Conservation (phyloP, 2,329 filamentous ascomycete genomes). For the Penicillium freii region DNA sequence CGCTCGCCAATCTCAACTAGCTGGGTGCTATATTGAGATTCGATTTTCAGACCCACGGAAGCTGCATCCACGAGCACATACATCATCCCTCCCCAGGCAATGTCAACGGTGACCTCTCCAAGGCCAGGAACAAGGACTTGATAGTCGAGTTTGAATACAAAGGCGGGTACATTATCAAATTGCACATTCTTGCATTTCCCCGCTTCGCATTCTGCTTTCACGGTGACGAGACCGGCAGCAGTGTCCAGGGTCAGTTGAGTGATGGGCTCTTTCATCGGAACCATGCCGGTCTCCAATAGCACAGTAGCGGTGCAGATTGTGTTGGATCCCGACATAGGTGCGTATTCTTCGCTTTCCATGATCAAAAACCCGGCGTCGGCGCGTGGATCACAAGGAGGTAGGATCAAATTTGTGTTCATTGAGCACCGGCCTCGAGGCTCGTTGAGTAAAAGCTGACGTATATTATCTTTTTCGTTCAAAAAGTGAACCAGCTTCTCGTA, state of each 20-base stretch:
- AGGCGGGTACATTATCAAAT: slow-evolving; percentile 49
- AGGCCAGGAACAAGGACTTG: slow-evolving; percentile 44
- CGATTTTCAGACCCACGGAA: slow-evolving; percentile 38
- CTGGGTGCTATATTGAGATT: slow-evolving; percentile 32
- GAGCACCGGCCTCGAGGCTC: slow-evolving; percentile 48
- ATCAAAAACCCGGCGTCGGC: slow-evolving; percentile 49
- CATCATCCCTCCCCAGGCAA: slow-evolving; percentile 51
- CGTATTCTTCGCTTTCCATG: slow-evolving; percentile 50
- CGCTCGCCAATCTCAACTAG: slow-evolving; percentile 45
- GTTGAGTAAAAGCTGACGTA: slow-evolving; percentile 47
- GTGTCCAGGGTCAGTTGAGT: slow-evolving; percentile 47
- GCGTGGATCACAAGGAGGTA: slow-evolving; percentile 45
- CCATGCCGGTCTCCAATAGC: slow-evolving; percentile 49
- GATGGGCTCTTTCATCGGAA: slow-evolving; percentile 47
- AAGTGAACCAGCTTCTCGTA: slow-evolving; percentile 50
- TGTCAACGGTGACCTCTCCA: slow-evolving; percentile 42
- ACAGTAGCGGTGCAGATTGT: slow-evolving; percentile 48
- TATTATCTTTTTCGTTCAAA: slow-evolving; percentile 39
- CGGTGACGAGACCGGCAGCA: slow-evolving; percentile 45
- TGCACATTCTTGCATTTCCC: slow-evolving; percentile 48
- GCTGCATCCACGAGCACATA: slow-evolving; percentile 45
- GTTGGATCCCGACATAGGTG: slow-evolving; percentile 49
- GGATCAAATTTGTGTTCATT: slow-evolving; percentile 43
- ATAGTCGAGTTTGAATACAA: slow-evolving; percentile 43
- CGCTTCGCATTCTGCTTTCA: slow-evolving; percentile 43